phyloP scores from a whole-genome alignment of 345 rosid species.

The Eucalyptus virginea region DNA sequence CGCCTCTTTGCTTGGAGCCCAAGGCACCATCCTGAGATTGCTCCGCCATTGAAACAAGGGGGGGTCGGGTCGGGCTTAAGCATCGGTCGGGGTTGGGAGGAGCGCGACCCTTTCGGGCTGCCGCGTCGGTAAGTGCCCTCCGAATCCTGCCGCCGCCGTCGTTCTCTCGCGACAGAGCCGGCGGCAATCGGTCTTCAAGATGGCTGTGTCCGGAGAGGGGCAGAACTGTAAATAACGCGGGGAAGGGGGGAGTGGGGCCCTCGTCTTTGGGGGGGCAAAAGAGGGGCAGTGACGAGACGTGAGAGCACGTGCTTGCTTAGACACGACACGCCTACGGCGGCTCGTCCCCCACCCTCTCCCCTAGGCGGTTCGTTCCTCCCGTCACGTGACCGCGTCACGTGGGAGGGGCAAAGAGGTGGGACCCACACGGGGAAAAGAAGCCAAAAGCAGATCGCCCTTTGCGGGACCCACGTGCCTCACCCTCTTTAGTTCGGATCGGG shows the following conservation, averaged over 20 bases:
- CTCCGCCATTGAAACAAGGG: background rate
- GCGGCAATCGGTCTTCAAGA: background rate
- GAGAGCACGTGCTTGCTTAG: conserved; percentile 18
- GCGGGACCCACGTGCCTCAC: conserved; percentile 23
- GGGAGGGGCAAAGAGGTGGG: background rate
- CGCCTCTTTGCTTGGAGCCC: background rate
- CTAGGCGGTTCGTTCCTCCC: conserved; percentile 1
- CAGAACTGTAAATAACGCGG: too few species aligned
- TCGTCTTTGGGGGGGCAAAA: background rate
- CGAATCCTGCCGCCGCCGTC: too few species aligned
- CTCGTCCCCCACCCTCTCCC: background rate
- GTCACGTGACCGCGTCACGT: conserved; percentile 36
- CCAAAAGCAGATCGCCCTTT: background rate
- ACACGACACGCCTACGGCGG: too few species aligned
- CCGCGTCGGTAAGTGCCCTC: background rate
- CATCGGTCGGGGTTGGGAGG: background rate
- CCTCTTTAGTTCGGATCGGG: background rate
- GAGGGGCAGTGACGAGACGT: background rate
- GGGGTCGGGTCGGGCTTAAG: background rate
- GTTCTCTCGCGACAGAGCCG: background rate
- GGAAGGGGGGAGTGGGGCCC: background rate
- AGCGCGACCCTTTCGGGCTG: background rate
- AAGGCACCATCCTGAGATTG: background rate
- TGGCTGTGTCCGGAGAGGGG: background rate
- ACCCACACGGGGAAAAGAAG: background rate